phyloP scores from a whole-genome alignment of 1,284 basidiomycete genomes.

The Ustilago bromivora region DNA sequence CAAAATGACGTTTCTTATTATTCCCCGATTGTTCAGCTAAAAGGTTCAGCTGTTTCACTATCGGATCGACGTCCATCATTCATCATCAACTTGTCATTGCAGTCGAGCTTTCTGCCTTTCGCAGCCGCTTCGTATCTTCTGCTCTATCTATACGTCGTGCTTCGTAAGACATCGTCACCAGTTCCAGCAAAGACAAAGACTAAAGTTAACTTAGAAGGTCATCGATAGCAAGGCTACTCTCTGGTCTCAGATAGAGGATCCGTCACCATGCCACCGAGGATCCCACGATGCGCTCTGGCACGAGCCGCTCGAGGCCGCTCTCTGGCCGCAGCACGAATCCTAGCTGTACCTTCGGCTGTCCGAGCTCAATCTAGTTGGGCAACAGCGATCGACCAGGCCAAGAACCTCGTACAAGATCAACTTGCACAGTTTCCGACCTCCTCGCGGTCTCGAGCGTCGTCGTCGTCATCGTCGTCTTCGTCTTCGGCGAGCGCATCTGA shows the following conservation, averaged over 20 bases:
- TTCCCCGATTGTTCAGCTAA: background rate
- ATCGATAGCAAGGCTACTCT: background rate
- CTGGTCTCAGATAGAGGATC: background rate
- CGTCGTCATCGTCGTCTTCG: slow-evolving; percentile 14
- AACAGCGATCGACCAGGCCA: slow-evolving; percentile 43
- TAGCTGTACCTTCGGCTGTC: slow-evolving; percentile 5
- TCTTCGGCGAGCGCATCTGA: slow-evolving; percentile 18
- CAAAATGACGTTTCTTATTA: slow-evolving; percentile 10
- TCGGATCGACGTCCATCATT: background rate
- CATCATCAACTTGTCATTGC: background rate
- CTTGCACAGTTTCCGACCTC: slow-evolving; percentile 32
- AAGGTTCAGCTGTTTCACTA: background rate
- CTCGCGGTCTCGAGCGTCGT: slow-evolving; percentile 20
- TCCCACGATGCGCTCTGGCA: slow-evolving; percentile 23
- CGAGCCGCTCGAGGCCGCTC: slow-evolving; percentile 13
- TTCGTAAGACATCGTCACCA: background rate
- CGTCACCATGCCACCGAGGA: slow-evolving; percentile 24
- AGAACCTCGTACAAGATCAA: slow-evolving; percentile 47
- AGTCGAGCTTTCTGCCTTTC: background rate
- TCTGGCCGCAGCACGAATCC: slow-evolving; percentile 2
- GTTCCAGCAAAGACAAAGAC: background rate
- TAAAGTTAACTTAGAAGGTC: background rate
- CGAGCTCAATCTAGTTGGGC: slow-evolving; percentile 50
- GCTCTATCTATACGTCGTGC: background rate
- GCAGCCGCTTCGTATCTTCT: background rate